Percentiles rank a stretch among this genome's conserved stretches.
phyloP scores from a whole-genome alignment of 2,329 filamentous ascomycete species.

The Cordyceps cicadae region DNA sequence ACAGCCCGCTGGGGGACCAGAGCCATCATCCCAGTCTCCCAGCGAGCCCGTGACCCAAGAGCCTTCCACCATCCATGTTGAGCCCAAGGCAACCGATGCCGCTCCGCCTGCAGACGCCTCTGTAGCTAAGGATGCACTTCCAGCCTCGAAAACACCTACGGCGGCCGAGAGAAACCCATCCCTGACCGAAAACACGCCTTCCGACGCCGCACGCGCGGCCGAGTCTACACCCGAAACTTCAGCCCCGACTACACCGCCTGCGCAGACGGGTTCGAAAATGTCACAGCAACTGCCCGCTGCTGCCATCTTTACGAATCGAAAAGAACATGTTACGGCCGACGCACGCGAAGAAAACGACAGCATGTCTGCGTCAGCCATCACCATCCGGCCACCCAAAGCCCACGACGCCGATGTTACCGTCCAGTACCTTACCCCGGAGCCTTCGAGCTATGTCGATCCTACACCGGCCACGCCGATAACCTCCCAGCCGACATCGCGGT shows the following conservation, averaged over 20 bases:
- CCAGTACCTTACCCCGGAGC: slow-evolving; percentile 41
- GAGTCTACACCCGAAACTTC: not conserved
- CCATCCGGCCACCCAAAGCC: slow-evolving; percentile 38
- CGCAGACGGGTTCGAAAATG: slow-evolving; percentile 1
- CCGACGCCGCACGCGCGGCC: not conserved
- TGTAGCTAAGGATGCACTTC: no score
- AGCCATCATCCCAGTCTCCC: not conserved
- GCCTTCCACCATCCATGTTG: not conserved
- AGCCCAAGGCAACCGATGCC: not conserved
- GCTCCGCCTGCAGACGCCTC: not conserved
- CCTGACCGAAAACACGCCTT: not conserved
- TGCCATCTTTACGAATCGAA: not conserved
- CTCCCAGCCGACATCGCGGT: slow-evolving; percentile 51
- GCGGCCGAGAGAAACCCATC: not conserved
- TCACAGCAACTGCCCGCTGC: not conserved
- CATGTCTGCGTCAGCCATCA: slow-evolving; percentile 40
- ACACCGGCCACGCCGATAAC: slow-evolving; percentile 48
- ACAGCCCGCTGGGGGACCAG: slow-evolving; percentile 4
- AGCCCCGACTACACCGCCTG: slow-evolving; percentile 9
- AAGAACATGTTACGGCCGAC: not conserved
- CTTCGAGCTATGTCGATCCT: slow-evolving; percentile 45
- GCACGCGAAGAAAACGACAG: slow-evolving; percentile 18
- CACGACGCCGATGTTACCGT: slow-evolving; percentile 28
- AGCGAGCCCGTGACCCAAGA: not conserved
- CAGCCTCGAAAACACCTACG: not conserved